Evolutionary conservation across 1,284 basidiomycete species (phyloP).

Genomic region (Boletus semigastroideus): DNA sequence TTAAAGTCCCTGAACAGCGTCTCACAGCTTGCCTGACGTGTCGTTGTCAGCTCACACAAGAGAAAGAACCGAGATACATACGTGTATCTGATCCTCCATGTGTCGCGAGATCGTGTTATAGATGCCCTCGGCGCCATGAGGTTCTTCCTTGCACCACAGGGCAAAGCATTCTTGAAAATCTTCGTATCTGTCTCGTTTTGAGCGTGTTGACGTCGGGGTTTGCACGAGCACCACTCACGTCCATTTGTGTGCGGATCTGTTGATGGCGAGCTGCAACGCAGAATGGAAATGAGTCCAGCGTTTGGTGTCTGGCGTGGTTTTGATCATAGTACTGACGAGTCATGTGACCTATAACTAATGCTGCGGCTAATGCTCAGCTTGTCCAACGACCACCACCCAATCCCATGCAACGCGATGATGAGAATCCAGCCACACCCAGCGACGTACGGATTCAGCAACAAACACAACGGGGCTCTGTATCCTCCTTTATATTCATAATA

Average conservation of each 20-base stretch:
- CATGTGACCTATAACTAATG: constrained; percentile 18
- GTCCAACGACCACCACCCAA: constrained; percentile 5
- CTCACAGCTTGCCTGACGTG: constrained; percentile 39
- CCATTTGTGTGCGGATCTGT: constrained; percentile 77
- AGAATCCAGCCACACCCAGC: constrained; percentile 10
- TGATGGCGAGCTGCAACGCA: constrained; percentile 71
- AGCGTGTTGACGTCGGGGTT: constrained; percentile 1
- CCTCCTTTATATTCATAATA: constrained; percentile 71
- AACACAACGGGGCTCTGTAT: constrained; percentile 40
- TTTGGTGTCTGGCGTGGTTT: constrained; percentile 50
- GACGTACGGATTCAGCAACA: constrained; percentile 17
- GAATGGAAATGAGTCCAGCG: constrained; percentile 76
- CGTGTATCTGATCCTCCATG: constrained; percentile 64
- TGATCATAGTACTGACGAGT: constrained; percentile 38
- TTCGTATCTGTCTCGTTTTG: constrained; percentile 52
- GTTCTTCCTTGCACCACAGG: constrained; percentile 70
- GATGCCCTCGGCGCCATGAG: constrained; percentile 62
- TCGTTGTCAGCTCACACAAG: not conserved
- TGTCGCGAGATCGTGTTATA: constrained; percentile 67
- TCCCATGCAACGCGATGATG: constrained; percentile 33
- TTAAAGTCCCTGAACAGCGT: constrained; percentile 62
- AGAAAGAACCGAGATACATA: constrained; percentile 29
- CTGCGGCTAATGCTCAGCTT: not conserved
- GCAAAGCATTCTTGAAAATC: constrained; percentile 78
- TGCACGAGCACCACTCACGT: constrained; percentile 49